phyloP scores from a whole-genome alignment of 176 grass and related monocot species.

The Paspalum vaginatum region DNA sequence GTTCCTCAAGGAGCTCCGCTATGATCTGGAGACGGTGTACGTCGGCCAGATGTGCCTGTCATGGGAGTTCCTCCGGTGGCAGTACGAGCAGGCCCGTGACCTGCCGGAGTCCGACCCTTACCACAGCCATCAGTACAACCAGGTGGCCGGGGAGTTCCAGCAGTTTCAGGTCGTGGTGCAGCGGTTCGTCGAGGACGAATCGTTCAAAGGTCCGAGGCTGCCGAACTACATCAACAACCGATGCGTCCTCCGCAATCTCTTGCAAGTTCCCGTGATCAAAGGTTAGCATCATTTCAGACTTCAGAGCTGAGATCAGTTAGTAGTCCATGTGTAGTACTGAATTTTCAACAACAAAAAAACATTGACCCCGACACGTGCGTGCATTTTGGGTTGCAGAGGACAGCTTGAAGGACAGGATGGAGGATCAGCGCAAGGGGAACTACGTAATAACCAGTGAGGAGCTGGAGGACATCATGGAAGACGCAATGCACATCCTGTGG shows the following conservation, averaged over 20 bases:
- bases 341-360: too few relatives aligned
- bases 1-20: conserved; percentile 79
- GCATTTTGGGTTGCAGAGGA: conserved; percentile 67
- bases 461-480: conserved; percentile 83
- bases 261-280: conserved; percentile 90
- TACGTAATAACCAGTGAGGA: conserved; percentile 65
- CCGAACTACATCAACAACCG: conserved; percentile 90
- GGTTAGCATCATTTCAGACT: conserved; percentile 45
- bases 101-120: conserved; percentile 77
- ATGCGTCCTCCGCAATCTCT: conserved; percentile 70
- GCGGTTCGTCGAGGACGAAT: conserved; percentile 85
- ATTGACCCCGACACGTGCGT: neutral
- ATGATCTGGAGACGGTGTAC: conserved; percentile 88
- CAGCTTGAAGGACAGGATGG: conserved; percentile 75
- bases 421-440: conserved; percentile 78
- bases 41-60: conserved; percentile 92
- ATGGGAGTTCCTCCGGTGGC: conserved; percentile 97
- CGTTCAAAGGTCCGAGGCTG: conserved; percentile 81
- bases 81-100: conserved; percentile 81
- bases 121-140: conserved; percentile 77
- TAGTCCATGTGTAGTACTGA: neutral
- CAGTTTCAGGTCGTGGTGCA: conserved; percentile 91
- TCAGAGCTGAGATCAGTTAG: neutral
- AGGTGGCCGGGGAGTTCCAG: conserved; percentile 90
- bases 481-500: conserved; percentile 79